These are phyloP conservation scores for Henckelia pumila DNA, from an alignment of 257 asterid species.

Conservation along the genomic window DNA sequence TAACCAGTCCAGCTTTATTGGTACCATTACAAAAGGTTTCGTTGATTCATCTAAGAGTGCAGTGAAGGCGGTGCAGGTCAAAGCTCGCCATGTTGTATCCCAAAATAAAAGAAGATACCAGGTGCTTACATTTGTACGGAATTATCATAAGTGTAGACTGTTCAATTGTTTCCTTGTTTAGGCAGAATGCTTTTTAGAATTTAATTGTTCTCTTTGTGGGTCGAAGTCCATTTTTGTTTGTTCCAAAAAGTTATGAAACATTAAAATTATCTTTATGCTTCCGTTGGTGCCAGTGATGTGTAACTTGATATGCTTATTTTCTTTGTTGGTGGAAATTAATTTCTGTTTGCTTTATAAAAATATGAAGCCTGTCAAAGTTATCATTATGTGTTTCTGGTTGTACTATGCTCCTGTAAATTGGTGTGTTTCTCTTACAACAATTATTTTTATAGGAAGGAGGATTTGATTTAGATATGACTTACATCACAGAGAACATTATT, in stretches of 20 bases:
- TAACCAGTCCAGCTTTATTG: constrained; percentile 67
- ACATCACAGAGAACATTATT: constrained; percentile 98
- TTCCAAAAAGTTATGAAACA: background rate
- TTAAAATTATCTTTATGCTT: constrained; percentile 5
- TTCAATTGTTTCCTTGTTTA: background rate
- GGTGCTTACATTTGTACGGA: constrained; percentile 39
- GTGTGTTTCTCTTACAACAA: constrained; percentile 22
- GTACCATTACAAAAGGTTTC: constrained; percentile 83
- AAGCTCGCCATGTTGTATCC: constrained; percentile 97
- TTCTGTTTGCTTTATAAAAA: background rate
- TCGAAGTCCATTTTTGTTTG: background rate
- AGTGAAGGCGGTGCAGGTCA: constrained; percentile 94
- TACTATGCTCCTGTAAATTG: constrained; percentile 7
- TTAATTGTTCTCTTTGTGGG: background rate
- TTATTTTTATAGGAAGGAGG: constrained; percentile 82
- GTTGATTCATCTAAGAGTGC: constrained; percentile 94
- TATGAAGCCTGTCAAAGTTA: background rate
- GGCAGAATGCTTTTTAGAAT: background rate
- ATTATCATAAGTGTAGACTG: constrained; percentile 4
- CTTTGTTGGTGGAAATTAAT: background rate
- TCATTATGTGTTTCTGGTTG: constrained; percentile 5
- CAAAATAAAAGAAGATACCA: constrained; percentile 99
- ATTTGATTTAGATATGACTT: constrained; percentile 96
- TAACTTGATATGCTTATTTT: background rate
- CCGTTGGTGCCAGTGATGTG: background rate